Conservation (phyloP, 331 rosid genomes). For the Dryas integrifolia region DNA sequence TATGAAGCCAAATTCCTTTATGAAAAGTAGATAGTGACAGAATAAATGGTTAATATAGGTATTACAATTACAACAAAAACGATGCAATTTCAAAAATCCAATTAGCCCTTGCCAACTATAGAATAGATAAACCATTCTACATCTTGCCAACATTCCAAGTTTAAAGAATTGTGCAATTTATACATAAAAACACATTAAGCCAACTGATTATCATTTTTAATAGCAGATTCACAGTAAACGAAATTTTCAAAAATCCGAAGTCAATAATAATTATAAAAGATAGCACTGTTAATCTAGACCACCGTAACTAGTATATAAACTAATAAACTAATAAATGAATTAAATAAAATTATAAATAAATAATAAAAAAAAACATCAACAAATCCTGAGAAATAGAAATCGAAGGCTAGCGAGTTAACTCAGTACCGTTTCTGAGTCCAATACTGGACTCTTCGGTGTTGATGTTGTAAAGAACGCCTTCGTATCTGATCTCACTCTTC, state of each 20-base stretch:
- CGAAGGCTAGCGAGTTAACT: background rate
- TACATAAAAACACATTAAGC: too few relatives aligned
- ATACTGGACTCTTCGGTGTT: slow-evolving; percentile 83
- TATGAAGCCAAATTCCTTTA: background rate
- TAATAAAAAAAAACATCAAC: background rate
- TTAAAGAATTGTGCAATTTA: background rate
- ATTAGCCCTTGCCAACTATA: background rate
- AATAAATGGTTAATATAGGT: background rate
- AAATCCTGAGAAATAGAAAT: background rate
- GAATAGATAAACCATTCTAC: background rate
- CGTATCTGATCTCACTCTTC: slow-evolving; percentile 85
- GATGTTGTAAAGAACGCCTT: slow-evolving; percentile 71
- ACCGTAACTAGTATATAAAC: background rate
- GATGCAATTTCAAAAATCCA: background rate
- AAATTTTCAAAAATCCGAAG: background rate
- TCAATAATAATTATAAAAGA: background rate
- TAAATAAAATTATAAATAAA: background rate
- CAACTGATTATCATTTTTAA: background rate
- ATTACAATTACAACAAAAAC: background rate
- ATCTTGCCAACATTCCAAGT: background rate
- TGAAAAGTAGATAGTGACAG: too few relatives aligned
- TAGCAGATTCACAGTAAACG: background rate
- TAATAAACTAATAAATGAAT: background rate
- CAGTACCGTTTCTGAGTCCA: slow-evolving; percentile 66
- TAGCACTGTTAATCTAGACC: background rate